Evolutionary conservation across 1,139 yeast species (phyloP).

Genomic region (Saccharomyces hybrid): DNA sequence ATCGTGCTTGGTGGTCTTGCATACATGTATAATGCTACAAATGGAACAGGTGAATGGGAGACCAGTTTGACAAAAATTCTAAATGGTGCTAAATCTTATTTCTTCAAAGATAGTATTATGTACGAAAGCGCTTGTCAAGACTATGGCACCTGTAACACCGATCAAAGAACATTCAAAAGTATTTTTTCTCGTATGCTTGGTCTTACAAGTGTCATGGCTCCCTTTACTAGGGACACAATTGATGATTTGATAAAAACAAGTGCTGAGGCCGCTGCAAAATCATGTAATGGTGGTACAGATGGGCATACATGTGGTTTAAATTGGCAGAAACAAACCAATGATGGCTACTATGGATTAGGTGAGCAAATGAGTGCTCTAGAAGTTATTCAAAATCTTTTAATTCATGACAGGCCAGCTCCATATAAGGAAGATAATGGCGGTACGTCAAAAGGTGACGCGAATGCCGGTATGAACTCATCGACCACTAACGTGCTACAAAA

Average conservation of each 20-base stretch:
- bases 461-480: slow-evolving; percentile 36
- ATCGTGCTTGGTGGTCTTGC: slow-evolving; percentile 53
- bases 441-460: slow-evolving; percentile 37
- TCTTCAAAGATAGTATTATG: slow-evolving; percentile 41
- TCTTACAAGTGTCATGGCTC: slow-evolving; percentile 42
- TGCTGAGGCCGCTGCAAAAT: slow-evolving; percentile 59
- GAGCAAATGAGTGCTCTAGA: slow-evolving; percentile 75
- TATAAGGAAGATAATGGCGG: slow-evolving; percentile 41
- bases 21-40: slow-evolving; percentile 49
- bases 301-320: slow-evolving; percentile 70
- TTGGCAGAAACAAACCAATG: slow-evolving; percentile 53
- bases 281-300: slow-evolving; percentile 68
- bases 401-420: slow-evolving; percentile 36
- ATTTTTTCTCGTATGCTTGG: slow-evolving; percentile 51
- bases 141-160: slow-evolving; percentile 44
- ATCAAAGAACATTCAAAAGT: slow-evolving; percentile 57
- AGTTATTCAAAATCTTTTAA: slow-evolving; percentile 44
- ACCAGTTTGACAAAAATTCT: slow-evolving; percentile 40
- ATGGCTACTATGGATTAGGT: slow-evolving; percentile 63
- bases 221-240: slow-evolving; percentile 38
- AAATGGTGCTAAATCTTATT: slow-evolving; percentile 37
- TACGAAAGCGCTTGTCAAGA: slow-evolving; percentile 50
- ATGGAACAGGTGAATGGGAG: slow-evolving; percentile 43
- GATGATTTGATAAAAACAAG: slow-evolving; percentile 37
- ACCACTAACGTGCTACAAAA: slow-evolving; percentile 34